A percentile compares a stretch with the other conserved stretches of the same genome.
phyloP scores from a whole-genome alignment of 306 rosid genomes.

The Quercus wislizeni region DNA sequence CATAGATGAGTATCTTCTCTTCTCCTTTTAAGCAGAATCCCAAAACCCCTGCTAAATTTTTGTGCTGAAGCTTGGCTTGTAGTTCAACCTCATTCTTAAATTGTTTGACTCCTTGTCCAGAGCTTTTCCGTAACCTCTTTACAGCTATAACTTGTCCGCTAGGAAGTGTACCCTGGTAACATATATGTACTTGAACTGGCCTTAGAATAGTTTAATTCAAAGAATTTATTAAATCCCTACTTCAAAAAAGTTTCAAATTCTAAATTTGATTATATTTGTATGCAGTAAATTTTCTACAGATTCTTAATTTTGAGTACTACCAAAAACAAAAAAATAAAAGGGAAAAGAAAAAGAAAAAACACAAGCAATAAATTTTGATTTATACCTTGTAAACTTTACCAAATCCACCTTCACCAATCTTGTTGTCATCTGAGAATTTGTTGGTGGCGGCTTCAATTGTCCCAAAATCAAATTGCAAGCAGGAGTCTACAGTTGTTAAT shows the following conservation, averaged over 20 bases:
- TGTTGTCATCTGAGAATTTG: slow-evolving; percentile 18
- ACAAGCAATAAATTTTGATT: neutral
- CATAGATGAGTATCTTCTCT: slow-evolving; percentile 26
- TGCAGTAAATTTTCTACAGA: neutral
- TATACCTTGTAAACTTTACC: slow-evolving; percentile 24
- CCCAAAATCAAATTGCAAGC: slow-evolving; percentile 16
- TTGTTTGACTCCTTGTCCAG: neutral
- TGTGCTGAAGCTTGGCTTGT: slow-evolving; percentile 22
- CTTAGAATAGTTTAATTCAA: neutral
- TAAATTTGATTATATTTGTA: neutral
- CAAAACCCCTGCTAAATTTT: slow-evolving; percentile 16
- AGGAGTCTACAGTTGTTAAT: neutral
- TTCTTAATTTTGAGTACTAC: neutral
- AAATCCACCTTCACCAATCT: slow-evolving; percentile 31
- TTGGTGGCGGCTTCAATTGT: slow-evolving; percentile 26
- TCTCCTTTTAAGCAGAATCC: slow-evolving; percentile 23
- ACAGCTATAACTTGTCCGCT: slow-evolving; percentile 22
- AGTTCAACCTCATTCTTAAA: slow-evolving; percentile 25
- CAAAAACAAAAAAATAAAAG: too few relatives aligned
- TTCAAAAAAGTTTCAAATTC: neutral
- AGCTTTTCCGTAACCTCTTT: slow-evolving; percentile 8
- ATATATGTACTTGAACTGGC: neutral
- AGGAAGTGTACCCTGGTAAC: slow-evolving; percentile 23
- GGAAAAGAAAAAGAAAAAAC: too few relatives aligned
- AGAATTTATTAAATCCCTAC: neutral